phyloP scores from a whole-genome alignment of 2,329 filamentous ascomycete genomes.

The Neofusicoccum laricinum region DNA sequence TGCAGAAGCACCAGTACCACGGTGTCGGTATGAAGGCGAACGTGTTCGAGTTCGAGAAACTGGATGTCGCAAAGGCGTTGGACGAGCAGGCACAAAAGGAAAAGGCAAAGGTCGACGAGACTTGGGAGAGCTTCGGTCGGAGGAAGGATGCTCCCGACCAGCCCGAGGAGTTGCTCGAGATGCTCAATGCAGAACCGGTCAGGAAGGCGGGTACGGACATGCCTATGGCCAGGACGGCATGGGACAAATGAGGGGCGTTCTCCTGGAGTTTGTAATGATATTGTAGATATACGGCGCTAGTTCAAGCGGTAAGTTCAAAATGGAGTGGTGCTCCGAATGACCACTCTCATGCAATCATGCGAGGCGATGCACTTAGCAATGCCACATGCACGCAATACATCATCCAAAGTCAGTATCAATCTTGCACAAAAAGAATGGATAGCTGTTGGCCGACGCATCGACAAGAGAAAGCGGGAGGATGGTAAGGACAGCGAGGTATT shows the following conservation, averaged over 20 bases:
- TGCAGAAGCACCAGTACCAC: constrained; percentile 88
- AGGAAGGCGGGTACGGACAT: constrained; percentile 13
- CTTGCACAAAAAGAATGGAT: too few species aligned
- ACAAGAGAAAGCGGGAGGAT: too few species aligned
- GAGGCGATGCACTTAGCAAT: too few species aligned
- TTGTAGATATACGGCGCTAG: not conserved
- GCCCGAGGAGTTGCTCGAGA: constrained; percentile 18
- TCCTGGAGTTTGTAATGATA: not conserved
- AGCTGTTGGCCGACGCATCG: too few species aligned
- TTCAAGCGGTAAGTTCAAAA: not conserved
- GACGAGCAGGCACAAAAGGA: constrained; percentile 32
- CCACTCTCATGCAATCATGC: too few species aligned
- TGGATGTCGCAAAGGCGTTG: constrained; percentile 39
- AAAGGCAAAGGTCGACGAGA: constrained; percentile 25
- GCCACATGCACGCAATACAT: too few species aligned
- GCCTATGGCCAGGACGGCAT: not conserved
- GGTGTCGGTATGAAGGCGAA: constrained; percentile 99
- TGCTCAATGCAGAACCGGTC: constrained; percentile 23
- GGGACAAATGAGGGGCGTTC: not conserved
- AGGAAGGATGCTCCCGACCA: constrained; percentile 21
- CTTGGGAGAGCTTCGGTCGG: constrained; percentile 26
- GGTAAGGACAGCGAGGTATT: too few species aligned
- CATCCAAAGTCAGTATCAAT: too few species aligned
- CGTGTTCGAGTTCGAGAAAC: constrained; percentile 79
- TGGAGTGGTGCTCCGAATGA: too few species aligned